These are phyloP conservation scores for Trichoderma oligosporum DNA, from an alignment of 2,329 filamentous ascomycete genomes.

Conservation along the genomic window DNA sequence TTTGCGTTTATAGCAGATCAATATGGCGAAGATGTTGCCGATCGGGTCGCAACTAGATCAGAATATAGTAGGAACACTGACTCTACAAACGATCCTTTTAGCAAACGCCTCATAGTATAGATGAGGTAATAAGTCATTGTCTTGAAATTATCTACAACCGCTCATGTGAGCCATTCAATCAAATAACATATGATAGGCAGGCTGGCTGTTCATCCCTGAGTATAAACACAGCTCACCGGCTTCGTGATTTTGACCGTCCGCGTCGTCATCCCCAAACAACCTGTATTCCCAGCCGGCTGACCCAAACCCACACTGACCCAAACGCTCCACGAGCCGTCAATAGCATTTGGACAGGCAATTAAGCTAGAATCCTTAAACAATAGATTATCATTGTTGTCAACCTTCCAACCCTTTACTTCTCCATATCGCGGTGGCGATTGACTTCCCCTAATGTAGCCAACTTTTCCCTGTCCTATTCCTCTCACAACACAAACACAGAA, in stretches of 20 bases:
- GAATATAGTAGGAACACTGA: slow-evolving; percentile 58
- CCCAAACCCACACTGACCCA: slow-evolving; percentile 33
- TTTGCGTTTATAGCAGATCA: slow-evolving; percentile 32
- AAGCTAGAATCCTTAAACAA: slow-evolving; percentile 43
- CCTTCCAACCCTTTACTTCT: slow-evolving; percentile 46
- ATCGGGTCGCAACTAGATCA: slow-evolving; percentile 45
- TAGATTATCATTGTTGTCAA: slow-evolving; percentile 44
- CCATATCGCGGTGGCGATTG: slow-evolving; percentile 35
- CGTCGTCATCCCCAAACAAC: slow-evolving; percentile 36
- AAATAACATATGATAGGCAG: no score
- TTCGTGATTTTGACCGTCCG: slow-evolving; percentile 29
- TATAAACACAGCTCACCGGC: slow-evolving; percentile 39
- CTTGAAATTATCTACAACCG: no score
- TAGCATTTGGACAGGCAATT: slow-evolving; percentile 50
- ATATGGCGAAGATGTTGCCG: slow-evolving; percentile 51
- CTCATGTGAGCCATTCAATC: no score
- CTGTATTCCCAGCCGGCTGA: slow-evolving; percentile 36
- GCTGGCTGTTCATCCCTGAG: no score
- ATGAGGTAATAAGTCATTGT: no score
- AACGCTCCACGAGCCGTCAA: slow-evolving; percentile 41
- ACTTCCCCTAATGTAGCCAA: slow-evolving; percentile 50
- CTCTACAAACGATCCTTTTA: slow-evolving; percentile 50
- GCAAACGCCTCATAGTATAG: not conserved
- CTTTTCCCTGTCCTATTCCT: slow-evolving; percentile 45
- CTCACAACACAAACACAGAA: not conserved